These are phyloP conservation scores for Beauveria scarabaeidicola DNA, from an alignment of 2,329 filamentous ascomycete species.

Conservation along the genomic window DNA sequence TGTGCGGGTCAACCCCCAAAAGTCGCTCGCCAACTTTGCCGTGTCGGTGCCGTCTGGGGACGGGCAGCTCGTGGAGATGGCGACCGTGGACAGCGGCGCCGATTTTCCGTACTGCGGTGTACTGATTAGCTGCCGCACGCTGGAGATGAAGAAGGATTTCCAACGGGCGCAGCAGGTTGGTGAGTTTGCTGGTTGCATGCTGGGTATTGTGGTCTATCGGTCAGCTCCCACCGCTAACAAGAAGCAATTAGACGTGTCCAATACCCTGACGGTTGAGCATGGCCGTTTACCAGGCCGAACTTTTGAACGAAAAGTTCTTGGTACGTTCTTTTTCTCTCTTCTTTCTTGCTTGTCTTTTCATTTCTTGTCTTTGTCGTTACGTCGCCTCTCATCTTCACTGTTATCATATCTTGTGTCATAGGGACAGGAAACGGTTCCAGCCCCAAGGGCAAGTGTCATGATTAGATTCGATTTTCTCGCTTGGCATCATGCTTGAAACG, in stretches of 20 bases:
- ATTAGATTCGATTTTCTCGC: too few relatives aligned
- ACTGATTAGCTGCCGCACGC: slow-evolving; percentile 62
- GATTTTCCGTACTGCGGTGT: slow-evolving; percentile 87
- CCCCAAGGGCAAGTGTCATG: too few relatives aligned
- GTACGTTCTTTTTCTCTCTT: slow-evolving; percentile 29
- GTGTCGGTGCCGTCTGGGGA: slow-evolving; percentile 37
- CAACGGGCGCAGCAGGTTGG: slow-evolving; percentile 41
- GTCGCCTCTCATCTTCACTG: too few relatives aligned
- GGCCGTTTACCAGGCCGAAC: slow-evolving; percentile 63
- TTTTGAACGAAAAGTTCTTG: slow-evolving; percentile 72
- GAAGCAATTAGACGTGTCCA: slow-evolving; percentile 37
- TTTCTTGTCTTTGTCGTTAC: neutral
- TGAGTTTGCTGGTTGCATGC: slow-evolving; percentile 28
- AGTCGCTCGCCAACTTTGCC: slow-evolving; percentile 81
- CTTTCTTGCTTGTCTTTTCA: neutral
- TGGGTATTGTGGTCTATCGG: neutral
- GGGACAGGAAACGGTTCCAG: too few relatives aligned
- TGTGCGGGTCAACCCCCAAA: slow-evolving; percentile 64
- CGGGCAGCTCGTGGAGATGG: slow-evolving; percentile 27
- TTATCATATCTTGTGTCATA: too few relatives aligned
- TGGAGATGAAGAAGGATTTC: slow-evolving; percentile 66
- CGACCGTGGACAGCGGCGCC: slow-evolving; percentile 30
- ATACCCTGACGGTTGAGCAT: slow-evolving; percentile 73
- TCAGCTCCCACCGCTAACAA: neutral
- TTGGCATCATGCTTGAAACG: too few relatives aligned